These are phyloP conservation scores for Paraconiothyrium brasiliense DNA, from an alignment of 2,329 filamentous ascomycete genomes.

Conservation along the genomic window DNA sequence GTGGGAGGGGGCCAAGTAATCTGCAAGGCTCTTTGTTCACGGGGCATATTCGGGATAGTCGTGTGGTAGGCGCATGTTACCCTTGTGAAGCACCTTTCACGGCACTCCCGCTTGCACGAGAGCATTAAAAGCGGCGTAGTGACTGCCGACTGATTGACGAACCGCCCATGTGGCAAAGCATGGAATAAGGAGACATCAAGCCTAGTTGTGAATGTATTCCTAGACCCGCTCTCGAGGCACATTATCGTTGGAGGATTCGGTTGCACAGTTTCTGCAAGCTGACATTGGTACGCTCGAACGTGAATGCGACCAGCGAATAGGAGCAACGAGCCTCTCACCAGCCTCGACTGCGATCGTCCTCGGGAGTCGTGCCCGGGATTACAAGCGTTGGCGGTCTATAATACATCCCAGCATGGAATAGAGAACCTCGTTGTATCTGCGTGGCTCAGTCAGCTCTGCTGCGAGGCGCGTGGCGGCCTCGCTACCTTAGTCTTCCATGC, in stretches of 20 bases:
- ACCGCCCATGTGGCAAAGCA: slow-evolving; percentile 39
- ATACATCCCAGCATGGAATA: slow-evolving; percentile 15
- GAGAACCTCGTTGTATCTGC: slow-evolving; percentile 31
- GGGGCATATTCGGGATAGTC: neutral
- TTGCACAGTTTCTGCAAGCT: slow-evolving; percentile 32
- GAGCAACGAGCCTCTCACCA: slow-evolving; percentile 24
- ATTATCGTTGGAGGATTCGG: slow-evolving; percentile 22
- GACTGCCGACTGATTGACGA: slow-evolving; percentile 2
- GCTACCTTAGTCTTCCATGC: neutral
- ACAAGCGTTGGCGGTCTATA: slow-evolving; percentile 1
- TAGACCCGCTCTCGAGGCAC: slow-evolving; percentile 33
- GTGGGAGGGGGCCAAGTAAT: slow-evolving; percentile 13
- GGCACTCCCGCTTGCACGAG: slow-evolving; percentile 1
- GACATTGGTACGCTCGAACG: slow-evolving; percentile 32
- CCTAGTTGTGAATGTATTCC: slow-evolving; percentile 24
- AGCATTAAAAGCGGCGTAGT: slow-evolving; percentile 5
- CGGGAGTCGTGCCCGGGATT: slow-evolving; percentile 25
- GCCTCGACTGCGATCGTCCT: slow-evolving; percentile 31
- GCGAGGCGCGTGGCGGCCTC: slow-evolving; percentile 3
- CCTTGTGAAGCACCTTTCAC: slow-evolving; percentile 1
- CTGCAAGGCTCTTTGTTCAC: slow-evolving; percentile 1
- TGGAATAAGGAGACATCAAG: slow-evolving; percentile 29
- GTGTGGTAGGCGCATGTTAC: neutral
- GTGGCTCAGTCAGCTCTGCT: slow-evolving; percentile 41
- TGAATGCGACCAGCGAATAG: slow-evolving; percentile 35